A percentile compares a stretch with the other conserved stretches of the same genome.
Evolutionary conservation across 495 filamentous ascomycete genomes (phyloP).

Genomic region (Neurospora sublineolata): DNA sequence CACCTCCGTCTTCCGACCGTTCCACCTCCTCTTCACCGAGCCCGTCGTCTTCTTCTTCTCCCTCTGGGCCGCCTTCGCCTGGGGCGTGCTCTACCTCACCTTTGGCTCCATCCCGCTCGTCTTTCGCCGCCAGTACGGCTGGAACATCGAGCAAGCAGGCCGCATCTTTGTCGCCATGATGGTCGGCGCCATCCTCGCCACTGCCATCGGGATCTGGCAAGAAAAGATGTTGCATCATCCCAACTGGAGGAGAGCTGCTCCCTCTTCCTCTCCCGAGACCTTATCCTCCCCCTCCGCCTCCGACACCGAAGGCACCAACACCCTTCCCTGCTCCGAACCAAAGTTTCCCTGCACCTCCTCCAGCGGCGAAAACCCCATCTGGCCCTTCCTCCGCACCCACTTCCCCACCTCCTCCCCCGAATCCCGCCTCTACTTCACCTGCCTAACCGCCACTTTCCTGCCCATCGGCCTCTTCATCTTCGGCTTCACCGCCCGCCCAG

Average conservation of each 20-base stretch:
- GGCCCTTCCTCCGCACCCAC: slow-evolving; percentile 25
- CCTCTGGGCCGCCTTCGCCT: slow-evolving; percentile 80
- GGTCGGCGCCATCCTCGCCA: slow-evolving; percentile 55
- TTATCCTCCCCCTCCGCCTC: slow-evolving; percentile 10
- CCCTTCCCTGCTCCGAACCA: not conserved
- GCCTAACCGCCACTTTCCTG: slow-evolving; percentile 50
- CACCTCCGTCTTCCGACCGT: slow-evolving; percentile 68
- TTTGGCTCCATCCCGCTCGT: slow-evolving; percentile 71
- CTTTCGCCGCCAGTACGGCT: slow-evolving; percentile 58
- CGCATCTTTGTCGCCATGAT: slow-evolving; percentile 66
- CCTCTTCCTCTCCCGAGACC: not conserved
- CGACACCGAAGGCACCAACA: not conserved
- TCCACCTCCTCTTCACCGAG: slow-evolving; percentile 78
- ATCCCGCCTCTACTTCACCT: slow-evolving; percentile 72
- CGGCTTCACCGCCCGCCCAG: slow-evolving; percentile 60
- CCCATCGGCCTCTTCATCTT: slow-evolving; percentile 64
- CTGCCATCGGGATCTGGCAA: slow-evolving; percentile 65
- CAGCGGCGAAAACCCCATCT: slow-evolving; percentile 9
- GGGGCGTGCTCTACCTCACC: slow-evolving; percentile 81
- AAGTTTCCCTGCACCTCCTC: slow-evolving; percentile 6
- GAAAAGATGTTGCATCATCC: slow-evolving; percentile 37
- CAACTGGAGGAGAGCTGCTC: slow-evolving; percentile 24
- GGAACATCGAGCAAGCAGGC: slow-evolving; percentile 54
- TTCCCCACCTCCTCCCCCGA: slow-evolving; percentile 53
- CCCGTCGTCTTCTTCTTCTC: slow-evolving; percentile 94